Evolutionary conservation across 1,284 basidiomycete genomes (phyloP).

Genomic region (Microstroma glucosiphilum): DNA sequence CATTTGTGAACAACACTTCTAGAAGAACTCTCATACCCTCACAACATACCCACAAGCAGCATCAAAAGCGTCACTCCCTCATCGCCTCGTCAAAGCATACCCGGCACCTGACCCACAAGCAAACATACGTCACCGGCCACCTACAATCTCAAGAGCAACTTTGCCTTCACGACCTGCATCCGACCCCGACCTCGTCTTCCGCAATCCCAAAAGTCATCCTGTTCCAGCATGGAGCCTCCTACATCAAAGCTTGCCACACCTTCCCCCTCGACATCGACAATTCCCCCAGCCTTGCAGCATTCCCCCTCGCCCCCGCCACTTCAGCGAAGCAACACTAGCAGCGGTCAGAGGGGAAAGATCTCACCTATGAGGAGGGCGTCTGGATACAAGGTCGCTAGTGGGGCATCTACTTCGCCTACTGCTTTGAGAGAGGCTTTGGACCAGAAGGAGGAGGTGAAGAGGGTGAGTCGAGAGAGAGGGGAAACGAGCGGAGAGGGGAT

Average conservation of each 20-base stretch:
- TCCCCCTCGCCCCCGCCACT: not conserved
- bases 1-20: no score
- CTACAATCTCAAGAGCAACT: not conserved
- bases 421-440: not conserved
- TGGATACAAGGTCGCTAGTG: not conserved
- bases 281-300: not conserved
- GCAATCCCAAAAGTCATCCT: no score
- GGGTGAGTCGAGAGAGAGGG: not conserved
- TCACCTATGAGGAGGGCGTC: not conserved
- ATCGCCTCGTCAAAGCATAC: no score
- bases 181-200: no score
- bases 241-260: no score
- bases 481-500: not conserved
- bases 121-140: not conserved
- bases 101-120: no score
- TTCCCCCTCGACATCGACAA: no score
- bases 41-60: no score
- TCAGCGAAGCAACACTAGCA: not conserved
- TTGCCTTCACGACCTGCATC: not conserved
- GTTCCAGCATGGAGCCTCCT: no score
- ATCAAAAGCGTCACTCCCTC: no score
- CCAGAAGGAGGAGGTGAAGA: slow-evolving; percentile 5
- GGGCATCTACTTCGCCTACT: not conserved
- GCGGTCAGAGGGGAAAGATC: not conserved
- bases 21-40: no score